A percentile compares a stretch with the other conserved stretches of the same genome.
These are phyloP conservation scores for Dactylis glomerata DNA, from an alignment of 176 grass and related monocot species.

Conservation along the genomic window DNA sequence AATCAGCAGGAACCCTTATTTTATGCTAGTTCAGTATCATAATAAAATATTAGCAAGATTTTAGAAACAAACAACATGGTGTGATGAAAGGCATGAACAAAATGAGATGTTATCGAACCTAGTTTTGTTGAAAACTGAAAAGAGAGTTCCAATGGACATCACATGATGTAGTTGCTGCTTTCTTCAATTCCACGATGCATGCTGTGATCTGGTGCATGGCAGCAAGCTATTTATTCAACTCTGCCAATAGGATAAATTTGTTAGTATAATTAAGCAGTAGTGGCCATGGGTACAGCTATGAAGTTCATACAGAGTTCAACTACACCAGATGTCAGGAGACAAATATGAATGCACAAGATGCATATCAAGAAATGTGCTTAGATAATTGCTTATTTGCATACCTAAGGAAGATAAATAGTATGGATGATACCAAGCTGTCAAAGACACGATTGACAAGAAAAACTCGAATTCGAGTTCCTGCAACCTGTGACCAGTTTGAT, in stretches of 20 bases:
- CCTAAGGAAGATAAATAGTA: background rate
- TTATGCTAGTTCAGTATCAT: background rate
- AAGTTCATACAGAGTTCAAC: conserved; percentile 6
- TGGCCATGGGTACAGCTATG: background rate
- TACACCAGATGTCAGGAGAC: background rate
- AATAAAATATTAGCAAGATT: background rate
- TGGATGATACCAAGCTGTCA: background rate
- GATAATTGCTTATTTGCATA: background rate
- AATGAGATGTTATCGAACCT: background rate
- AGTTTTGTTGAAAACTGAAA: background rate
- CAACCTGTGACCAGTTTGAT: background rate
- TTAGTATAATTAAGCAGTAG: background rate
- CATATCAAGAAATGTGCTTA: background rate
- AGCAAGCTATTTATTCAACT: background rate
- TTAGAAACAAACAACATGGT: background rate
- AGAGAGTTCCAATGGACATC: background rate
- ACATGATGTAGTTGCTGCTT: background rate
- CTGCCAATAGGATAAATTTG: conserved; percentile 11
- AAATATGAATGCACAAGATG: background rate
- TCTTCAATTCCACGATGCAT: background rate
- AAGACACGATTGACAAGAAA: background rate
- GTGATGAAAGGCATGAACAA: background rate
- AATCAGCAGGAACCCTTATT: background rate
- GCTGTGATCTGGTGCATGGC: background rate
- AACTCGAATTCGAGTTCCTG: background rate